Evolutionary conservation across 2,329 filamentous ascomycete genomes (phyloP), one percentile per base, ranked within the genome.

Genomic region (Aspergillus sp.): DNA sequence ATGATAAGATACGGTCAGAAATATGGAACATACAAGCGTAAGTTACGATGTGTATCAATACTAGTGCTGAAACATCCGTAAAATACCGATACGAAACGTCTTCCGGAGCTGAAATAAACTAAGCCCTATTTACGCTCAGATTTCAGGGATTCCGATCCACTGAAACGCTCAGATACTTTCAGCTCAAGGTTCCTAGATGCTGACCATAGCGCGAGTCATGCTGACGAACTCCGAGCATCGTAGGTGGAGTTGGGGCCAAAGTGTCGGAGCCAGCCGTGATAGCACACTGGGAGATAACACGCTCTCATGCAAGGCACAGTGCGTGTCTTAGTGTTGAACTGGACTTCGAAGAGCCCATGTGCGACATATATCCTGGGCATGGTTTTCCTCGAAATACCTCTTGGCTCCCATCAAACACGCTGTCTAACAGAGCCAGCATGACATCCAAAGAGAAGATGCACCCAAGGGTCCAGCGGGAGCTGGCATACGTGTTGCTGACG

Each of bases 341-440:
- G 25, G n/a, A 17, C 25, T n/a, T 5, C 15, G 4, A 6, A 12
- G 25, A 2, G 17, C 9, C 10, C 2, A 4, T 23, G 17, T 10
- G 21, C 25, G 19, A 30, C 47, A 50, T 50, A 50, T 50, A 50
- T 50, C 47, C 47, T 50, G 47, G 12, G 15, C 25, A 10, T 32
- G 47, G n/a, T 12, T 50, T 50, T 50, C 47, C 47, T 50, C 47
- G 47, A 50, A 50, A 50, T 50, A 50, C 47, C 47, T 32, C 47
- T 50, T 13, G 12, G 30, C 23, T 50, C 47, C 47, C 47, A 50
- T 28, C 8, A n/a, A 28, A 3, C 9, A 50, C 19, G 2, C 47
- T 30, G 9, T 32, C 17, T 13, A 12, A 19, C n/a, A 49, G 8
- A 50, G 47, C 47, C 47, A 50, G 10, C 38, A 55, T 55, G 52